Evolutionary conservation across 2,329 filamentous ascomycete genomes (phyloP), one percentile per base, ranked within the genome.

Genomic region (Paecilomyces dactylethromorphus): DNA sequence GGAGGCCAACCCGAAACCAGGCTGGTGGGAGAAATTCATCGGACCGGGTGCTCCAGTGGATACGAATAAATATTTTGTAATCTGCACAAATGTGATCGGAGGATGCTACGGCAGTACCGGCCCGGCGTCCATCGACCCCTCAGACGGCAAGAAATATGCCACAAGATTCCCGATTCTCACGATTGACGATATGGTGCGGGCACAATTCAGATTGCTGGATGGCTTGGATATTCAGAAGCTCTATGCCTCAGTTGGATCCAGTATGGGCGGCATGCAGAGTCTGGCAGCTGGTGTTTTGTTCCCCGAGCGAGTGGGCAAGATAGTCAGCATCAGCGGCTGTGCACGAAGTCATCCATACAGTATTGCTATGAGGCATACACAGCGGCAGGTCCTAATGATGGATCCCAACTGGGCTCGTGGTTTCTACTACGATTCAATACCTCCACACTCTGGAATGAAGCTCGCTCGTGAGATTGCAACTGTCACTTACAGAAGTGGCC

Each of bases 21-120:
- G 94, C 3, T 99, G 94, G 94, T 99, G 94, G 94, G 94, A 99
- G 76, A 93, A 89, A 74, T 99, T 99, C 73, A 97, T 99, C 69
- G 94, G 94, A 0, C 89, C 92, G 0, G 91, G 90, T 0, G 83
- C 83, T 21, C 89, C 91, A 11, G 78, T 99, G 10, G 91, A 99
- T 73, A 99, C 94, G 1, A 79, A 93, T 74, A 93, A 91, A 71
- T 96, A 95, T 79, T 91, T 92, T 70, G 79, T 99, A 60, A 91
- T 99, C 61, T 99, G 94, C 78, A 97, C 94, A 10, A 99, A 99
- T 71, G 92, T 97, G 53, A 83, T 99, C 35, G 94, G 94, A 56
- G 92, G 94, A 5, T 99, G 94, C 76, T 97, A 94, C 74, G 94
- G 94, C 33, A 96, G 91, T 35, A 99, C 94, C 0, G 94, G 94